phyloP scores from a whole-genome alignment of 495 filamentous ascomycete genomes.

The Peziza echinospora region DNA sequence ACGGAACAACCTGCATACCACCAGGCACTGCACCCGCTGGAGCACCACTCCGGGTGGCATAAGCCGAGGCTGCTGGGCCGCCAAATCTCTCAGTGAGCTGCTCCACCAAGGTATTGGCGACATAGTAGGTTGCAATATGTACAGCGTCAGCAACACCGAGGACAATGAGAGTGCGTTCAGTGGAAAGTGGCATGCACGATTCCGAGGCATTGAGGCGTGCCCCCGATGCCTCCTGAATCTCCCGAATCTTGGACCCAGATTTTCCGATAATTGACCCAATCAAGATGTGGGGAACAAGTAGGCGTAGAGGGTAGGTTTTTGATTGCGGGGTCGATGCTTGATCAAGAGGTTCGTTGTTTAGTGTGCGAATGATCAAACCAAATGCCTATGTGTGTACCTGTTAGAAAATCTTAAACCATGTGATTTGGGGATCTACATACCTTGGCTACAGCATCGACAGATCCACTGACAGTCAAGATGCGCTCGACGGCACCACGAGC shows the following conservation, averaged over 20 bases:
- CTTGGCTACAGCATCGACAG: constrained; percentile 91
- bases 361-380: constrained; percentile 86
- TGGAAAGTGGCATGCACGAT: constrained; percentile 75
- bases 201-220: constrained; percentile 93
- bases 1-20: constrained; percentile 93
- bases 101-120: constrained; percentile 84
- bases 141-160: constrained; percentile 83
- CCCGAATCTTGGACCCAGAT: constrained; percentile 78
- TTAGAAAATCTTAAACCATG: constrained; percentile 2
- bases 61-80: constrained; percentile 85
- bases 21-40: constrained; percentile 82
- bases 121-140: constrained; percentile 96
- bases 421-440: constrained; percentile 31
- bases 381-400: constrained; percentile 51
- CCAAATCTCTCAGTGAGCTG: constrained; percentile 91
- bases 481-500: constrained; percentile 88
- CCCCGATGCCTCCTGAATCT: constrained; percentile 95
- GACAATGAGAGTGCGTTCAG: constrained; percentile 87
- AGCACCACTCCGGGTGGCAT: constrained; percentile 84
- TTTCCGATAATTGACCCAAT: constrained; percentile 99
- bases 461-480: constrained; percentile 87
- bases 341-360: constrained; percentile 86
- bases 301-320: constrained; percentile 89
- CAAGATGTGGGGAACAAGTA: constrained; percentile 87
- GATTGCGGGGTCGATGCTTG: constrained; percentile 72